phyloP scores from a whole-genome alignment of 257 asterid species.

The Sherardia arvensis region DNA sequence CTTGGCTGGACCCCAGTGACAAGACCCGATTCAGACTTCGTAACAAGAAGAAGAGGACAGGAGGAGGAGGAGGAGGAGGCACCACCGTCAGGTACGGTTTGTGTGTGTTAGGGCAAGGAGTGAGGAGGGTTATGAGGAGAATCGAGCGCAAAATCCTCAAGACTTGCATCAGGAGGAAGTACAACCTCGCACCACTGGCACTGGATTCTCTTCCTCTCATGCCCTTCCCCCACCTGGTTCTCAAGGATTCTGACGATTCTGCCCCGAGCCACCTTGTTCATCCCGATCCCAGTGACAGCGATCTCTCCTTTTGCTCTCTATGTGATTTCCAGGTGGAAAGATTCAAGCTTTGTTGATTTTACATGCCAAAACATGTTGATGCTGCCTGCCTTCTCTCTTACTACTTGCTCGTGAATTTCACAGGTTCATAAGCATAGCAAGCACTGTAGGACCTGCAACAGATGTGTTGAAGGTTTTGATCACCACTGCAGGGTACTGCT shows the following conservation, averaged over 20 bases:
- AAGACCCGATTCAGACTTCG: slow-evolving; percentile 41
- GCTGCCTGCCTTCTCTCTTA: no score
- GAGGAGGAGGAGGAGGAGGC: neutral
- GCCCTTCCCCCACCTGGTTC: slow-evolving; percentile 47
- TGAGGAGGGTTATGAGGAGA: slow-evolving; percentile 52
- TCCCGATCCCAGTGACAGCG: slow-evolving; percentile 49
- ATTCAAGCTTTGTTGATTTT: no score
- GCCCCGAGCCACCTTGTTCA: slow-evolving; percentile 37
- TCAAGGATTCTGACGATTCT: slow-evolving; percentile 37
- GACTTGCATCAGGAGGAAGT: slow-evolving; percentile 77
- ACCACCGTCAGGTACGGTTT: slow-evolving; percentile 28
- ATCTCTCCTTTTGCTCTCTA: slow-evolving; percentile 71
- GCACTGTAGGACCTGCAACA: slow-evolving; percentile 93
- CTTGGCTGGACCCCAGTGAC: slow-evolving; percentile 79
- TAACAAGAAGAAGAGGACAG: slow-evolving; percentile 37
- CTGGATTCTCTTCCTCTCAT: slow-evolving; percentile 34
- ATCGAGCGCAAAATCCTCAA: slow-evolving; percentile 66
- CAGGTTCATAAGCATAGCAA: slow-evolving; percentile 94
- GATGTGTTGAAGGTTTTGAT: slow-evolving; percentile 96
- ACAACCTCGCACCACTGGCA: slow-evolving; percentile 36
- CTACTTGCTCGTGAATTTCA: neutral
- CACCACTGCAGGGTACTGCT: slow-evolving; percentile 89
- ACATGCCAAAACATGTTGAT: no score
- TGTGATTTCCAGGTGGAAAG: slow-evolving; percentile 98
- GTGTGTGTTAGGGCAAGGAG: slow-evolving; percentile 34